Conservation (phyloP, 2,329 filamentous ascomycete species). For the Paraphoma sp. region DNA sequence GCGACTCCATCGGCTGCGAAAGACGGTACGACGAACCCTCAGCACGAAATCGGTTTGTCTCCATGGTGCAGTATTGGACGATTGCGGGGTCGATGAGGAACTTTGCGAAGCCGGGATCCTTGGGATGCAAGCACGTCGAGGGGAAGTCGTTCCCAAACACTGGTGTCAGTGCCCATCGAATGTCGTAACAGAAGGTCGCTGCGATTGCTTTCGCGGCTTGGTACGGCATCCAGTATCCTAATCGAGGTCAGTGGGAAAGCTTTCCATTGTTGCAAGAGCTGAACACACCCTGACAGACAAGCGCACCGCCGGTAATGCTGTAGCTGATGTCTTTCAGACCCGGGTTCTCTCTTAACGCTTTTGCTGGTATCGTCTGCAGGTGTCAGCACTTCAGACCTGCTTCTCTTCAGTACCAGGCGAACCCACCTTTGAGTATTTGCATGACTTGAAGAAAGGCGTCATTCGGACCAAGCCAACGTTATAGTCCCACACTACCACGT, state of each 20-base stretch:
- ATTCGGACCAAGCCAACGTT: slow-evolving; percentile 92
- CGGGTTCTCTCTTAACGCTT: slow-evolving; percentile 72
- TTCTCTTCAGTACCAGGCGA: neutral
- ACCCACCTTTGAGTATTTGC: slow-evolving; percentile 82
- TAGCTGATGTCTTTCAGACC: slow-evolving; percentile 89
- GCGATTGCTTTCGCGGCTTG: slow-evolving; percentile 85
- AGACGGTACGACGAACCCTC: slow-evolving; percentile 28
- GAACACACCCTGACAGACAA: slow-evolving; percentile 74
- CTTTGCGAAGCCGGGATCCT: slow-evolving; percentile 65
- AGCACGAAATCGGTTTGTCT: slow-evolving; percentile 47
- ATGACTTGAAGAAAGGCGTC: slow-evolving; percentile 93
- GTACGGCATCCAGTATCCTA: slow-evolving; percentile 97
- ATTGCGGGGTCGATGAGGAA: slow-evolving; percentile 52
- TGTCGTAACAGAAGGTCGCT: slow-evolving; percentile 84
- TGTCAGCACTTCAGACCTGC: slow-evolving; percentile 15
- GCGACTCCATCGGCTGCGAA: neutral
- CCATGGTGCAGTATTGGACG: slow-evolving; percentile 44
- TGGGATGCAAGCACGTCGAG: slow-evolving; percentile 69
- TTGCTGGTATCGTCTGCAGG: slow-evolving; percentile 81
- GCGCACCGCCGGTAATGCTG: slow-evolving; percentile 91
- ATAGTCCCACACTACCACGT: slow-evolving; percentile 95
- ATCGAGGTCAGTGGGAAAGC: slow-evolving; percentile 11
- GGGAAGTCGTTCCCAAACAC: slow-evolving; percentile 88
- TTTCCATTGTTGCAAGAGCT: neutral
- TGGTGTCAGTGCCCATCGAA: slow-evolving; percentile 85